Evolutionary conservation across 352 stramenopile species (phyloP).

Genomic region (Hyaloperonospora arabidopsidis): DNA sequence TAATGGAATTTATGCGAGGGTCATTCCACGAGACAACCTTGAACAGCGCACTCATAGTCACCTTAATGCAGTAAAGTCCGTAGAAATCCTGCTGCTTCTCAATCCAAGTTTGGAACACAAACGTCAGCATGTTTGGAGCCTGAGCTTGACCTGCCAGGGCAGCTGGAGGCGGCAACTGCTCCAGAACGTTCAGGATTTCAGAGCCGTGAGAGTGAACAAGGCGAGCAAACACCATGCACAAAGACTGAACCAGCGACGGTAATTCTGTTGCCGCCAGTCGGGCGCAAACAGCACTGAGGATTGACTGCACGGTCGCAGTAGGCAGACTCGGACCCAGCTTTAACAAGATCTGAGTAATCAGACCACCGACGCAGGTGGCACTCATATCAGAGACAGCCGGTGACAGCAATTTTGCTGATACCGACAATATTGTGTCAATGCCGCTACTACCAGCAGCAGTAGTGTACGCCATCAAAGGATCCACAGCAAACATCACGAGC

Average conservation of each 20-base stretch:
- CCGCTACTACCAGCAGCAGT: constrained; percentile 33
- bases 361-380: constrained; percentile 59
- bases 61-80: constrained; percentile 76
- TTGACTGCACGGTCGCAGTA: constrained; percentile 58
- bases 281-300: constrained; percentile 58
- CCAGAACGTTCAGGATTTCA: constrained; percentile 62
- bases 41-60: constrained; percentile 68
- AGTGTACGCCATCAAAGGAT: constrained; percentile 47
- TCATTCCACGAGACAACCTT: constrained; percentile 75
- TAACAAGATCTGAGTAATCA: constrained; percentile 77
- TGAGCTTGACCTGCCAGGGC: constrained; percentile 12
- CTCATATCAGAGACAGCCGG: constrained; percentile 60
- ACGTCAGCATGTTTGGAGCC: constrained; percentile 55
- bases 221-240: constrained; percentile 78
- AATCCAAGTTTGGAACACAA: constrained; percentile 78
- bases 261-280: constrained; percentile 61
- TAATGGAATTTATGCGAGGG: constrained; percentile 52
- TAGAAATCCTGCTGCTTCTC: constrained; percentile 82
- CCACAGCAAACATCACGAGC: constrained; percentile 72
- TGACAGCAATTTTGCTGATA: constrained; percentile 65
- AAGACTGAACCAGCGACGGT: constrained; percentile 66
- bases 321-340: constrained; percentile 56
- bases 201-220: constrained; percentile 65
- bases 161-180: constrained; percentile 47
- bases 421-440: constrained; percentile 58